A percentile compares a stretch with the other conserved stretches of the same genome.
Evolutionary conservation across 2,329 filamentous ascomycete genomes (phyloP).

Genomic region (Botryotinia convoluta): DNA sequence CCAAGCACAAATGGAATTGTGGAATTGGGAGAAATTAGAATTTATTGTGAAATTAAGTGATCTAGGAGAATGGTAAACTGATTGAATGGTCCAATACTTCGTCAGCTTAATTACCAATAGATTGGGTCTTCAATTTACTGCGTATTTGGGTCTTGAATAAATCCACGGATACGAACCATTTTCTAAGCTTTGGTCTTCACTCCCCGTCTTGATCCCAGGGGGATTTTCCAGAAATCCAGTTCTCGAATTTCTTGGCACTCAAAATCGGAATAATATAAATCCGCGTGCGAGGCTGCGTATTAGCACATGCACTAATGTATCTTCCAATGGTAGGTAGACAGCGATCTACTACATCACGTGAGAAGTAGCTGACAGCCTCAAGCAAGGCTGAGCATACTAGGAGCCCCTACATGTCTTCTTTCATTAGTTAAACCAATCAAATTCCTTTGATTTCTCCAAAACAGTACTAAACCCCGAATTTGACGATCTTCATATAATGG

Average conservation of each 20-base stretch:
- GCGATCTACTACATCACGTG: fast-evolving
- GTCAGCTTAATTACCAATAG: not conserved
- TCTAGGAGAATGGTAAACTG: not conserved
- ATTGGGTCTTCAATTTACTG: not conserved
- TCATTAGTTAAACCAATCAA: no score
- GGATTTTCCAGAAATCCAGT: not conserved
- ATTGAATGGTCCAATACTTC: not conserved
- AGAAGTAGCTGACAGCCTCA: fast-evolving
- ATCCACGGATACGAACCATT: not conserved
- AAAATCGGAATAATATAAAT: not conserved
- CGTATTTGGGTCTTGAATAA: not conserved
- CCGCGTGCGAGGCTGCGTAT: not conserved
- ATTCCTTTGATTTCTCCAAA: no score
- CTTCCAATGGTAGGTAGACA: not conserved
- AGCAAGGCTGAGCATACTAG: not conserved
- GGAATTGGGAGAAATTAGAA: not conserved
- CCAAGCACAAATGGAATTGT: slow-evolving; percentile 9
- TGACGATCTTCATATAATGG: no score
- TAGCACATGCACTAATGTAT: not conserved
- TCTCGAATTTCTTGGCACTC: not conserved
- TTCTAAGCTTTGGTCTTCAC: not conserved
- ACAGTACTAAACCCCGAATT: no score
- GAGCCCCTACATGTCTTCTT: no score
- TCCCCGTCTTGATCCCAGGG: not conserved
- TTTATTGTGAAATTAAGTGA: not conserved